Percentiles rank a stretch among this genome's conserved stretches.
Conservation (phyloP, 2,329 filamentous ascomycete species). For the Fusarium verticillioides region DNA sequence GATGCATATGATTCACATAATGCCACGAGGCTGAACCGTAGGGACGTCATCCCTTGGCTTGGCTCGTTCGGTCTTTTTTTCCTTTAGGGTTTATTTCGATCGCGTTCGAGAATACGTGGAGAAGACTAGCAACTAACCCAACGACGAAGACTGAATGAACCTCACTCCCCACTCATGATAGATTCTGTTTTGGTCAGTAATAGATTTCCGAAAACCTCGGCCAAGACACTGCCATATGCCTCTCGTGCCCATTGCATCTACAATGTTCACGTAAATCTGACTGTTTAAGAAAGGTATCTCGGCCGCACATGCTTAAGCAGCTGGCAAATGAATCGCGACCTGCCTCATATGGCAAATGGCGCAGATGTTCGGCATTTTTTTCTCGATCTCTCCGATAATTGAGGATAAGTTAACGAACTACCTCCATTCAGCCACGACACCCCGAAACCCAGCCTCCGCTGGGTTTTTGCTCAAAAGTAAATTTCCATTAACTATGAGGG, state of each 20-base stretch:
- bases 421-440: not conserved
- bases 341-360: not conserved
- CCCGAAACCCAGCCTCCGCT: not conserved
- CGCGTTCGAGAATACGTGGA: not conserved
- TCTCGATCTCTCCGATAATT: not conserved
- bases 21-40: conserved; percentile 28
- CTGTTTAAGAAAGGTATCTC: not conserved
- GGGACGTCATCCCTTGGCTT: conserved; percentile 6
- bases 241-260: not conserved
- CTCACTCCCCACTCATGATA: conserved; percentile 13
- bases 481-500: not conserved
- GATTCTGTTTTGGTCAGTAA: conserved; percentile 4
- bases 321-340: not conserved
- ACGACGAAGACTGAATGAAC: not conserved
- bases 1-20: conserved; percentile 34
- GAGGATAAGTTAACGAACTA: not conserved
- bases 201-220: conserved; percentile 21
- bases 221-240: not conserved
- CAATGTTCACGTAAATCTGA: not conserved
- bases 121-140: not conserved
- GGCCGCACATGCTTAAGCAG: conserved; percentile 4
- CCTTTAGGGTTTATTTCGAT: not conserved
- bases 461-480: not conserved
- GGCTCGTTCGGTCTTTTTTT: not conserved
- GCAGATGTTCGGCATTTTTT: not conserved